Conservation (phyloP, 768 basidiomycete genomes). For the Omphalotus guepiniiformis region DNA sequence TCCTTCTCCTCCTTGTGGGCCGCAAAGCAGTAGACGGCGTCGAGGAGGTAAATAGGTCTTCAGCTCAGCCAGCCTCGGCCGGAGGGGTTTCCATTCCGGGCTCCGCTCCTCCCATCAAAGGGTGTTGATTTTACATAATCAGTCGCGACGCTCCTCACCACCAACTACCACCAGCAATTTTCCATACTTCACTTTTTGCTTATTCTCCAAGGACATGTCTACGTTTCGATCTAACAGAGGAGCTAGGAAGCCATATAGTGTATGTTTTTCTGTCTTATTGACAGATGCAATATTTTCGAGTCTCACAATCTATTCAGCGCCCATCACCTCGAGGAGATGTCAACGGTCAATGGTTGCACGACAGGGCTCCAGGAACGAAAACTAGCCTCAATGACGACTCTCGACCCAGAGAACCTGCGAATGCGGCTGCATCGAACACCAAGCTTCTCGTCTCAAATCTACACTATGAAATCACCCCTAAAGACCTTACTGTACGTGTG, state of each 20-base stretch:
- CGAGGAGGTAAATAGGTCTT: no score
- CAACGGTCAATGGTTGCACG: conserved; percentile 73
- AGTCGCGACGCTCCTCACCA: background rate
- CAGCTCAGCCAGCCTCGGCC: no score
- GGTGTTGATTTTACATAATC: no score
- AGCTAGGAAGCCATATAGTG: conserved; percentile 40
- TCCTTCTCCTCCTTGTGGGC: no score
- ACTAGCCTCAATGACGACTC: conserved; percentile 19
- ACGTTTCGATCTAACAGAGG: conserved; percentile 21
- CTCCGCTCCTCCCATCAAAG: no score
- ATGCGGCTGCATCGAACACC: conserved; percentile 31
- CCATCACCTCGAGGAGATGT: conserved; percentile 45
- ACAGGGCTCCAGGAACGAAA: conserved; percentile 54
- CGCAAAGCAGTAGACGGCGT: no score
- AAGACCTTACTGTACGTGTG: conserved; percentile 84
- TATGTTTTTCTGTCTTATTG: conserved; percentile 18
- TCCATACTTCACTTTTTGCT: background rate
- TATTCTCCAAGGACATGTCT: conserved; percentile 8
- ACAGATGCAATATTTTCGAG: background rate
- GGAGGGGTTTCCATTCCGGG: no score
- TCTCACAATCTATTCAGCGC: conserved; percentile 37
- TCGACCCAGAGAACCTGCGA: conserved; percentile 21
- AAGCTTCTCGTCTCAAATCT: conserved; percentile 80
- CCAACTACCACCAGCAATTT: background rate
- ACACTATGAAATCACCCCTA: conserved; percentile 88